These are phyloP conservation scores for Poa pratensis DNA, from an alignment of 176 grass and related monocot species.

Conservation along the genomic window DNA sequence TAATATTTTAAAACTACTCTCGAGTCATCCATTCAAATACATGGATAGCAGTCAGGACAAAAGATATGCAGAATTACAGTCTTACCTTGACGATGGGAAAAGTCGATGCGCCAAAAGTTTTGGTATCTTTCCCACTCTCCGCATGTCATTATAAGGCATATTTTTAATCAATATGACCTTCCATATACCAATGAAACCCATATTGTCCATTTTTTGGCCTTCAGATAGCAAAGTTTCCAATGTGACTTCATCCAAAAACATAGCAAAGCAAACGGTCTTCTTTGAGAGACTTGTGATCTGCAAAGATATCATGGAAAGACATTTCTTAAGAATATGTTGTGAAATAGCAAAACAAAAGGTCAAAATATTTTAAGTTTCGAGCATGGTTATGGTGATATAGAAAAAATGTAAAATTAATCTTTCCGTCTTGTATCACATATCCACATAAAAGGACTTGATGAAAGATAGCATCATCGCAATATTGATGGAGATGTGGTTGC, in stretches of 20 bases:
- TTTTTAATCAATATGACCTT: constrained; percentile 91
- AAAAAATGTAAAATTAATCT: constrained; percentile 21
- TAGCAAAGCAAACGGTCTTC: constrained; percentile 98
- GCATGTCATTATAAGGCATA: constrained; percentile 90
- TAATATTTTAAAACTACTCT: neutral
- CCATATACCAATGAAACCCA: constrained; percentile 95
- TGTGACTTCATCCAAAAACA: constrained; percentile 97
- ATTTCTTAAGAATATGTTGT: constrained; percentile 20
- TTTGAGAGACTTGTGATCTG: constrained; percentile 95
- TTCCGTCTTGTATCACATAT: neutral
- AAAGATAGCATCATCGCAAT: constrained; percentile 16
- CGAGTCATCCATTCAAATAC: constrained; percentile 6
- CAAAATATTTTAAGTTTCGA: constrained; percentile 3
- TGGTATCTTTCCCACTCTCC: constrained; percentile 96
- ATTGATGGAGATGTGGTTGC: neutral
- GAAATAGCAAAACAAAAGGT: constrained; percentile 25
- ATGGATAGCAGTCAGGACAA: neutral
- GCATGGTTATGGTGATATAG: neutral
- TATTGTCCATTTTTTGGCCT: constrained; percentile 79
- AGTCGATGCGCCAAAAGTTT: constrained; percentile 95
- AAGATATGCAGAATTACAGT: constrained; percentile 19
- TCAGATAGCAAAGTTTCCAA: constrained; percentile 86
- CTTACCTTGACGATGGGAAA: constrained; percentile 93
- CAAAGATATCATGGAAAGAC: constrained; percentile 34
- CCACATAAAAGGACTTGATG: constrained; percentile 2